phyloP scores from a whole-genome alignment of 2,329 filamentous ascomycete species.

The Penicillium frequentans region DNA sequence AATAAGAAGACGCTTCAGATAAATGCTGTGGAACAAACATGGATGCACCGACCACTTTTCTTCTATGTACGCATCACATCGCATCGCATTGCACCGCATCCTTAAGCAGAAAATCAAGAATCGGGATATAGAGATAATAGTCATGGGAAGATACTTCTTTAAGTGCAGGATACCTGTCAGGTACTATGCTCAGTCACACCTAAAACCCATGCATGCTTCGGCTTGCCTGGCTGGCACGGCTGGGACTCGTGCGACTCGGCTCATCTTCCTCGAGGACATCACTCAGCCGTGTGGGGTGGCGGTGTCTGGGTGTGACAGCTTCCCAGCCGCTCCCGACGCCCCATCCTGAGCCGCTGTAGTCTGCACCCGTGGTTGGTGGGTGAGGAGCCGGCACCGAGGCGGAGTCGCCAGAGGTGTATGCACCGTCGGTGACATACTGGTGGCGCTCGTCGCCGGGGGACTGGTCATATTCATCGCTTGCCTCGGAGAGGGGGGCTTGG shows the following conservation, averaged over 20 bases:
- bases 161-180: background rate
- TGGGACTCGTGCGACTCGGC: conserved; percentile 64
- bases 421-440: conserved; percentile 31
- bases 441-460: conserved; percentile 50
- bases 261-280: conserved; percentile 88
- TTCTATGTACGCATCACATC: conserved; percentile 10
- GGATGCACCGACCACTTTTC: background rate
- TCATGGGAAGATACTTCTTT: background rate
- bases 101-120: background rate
- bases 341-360: conserved; percentile 69
- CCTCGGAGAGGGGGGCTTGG: conserved; percentile 49
- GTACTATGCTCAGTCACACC: background rate
- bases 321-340: conserved; percentile 72
- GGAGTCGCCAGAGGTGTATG: conserved; percentile 26
- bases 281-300: conserved; percentile 84
- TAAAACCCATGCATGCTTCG: conserved; percentile 28
- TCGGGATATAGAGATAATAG: background rate
- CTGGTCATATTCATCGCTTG: conserved; percentile 54
- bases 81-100: background rate
- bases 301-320: conserved; percentile 68
- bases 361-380: conserved; percentile 44
- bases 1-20: conserved; percentile 5
- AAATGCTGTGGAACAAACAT: conserved; percentile 3
- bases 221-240: conserved; percentile 60
- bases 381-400: conserved; percentile 29